These are phyloP conservation scores for Moniliella sp. DNA, from an alignment of 1,284 basidiomycete species.

Conservation along the genomic window DNA sequence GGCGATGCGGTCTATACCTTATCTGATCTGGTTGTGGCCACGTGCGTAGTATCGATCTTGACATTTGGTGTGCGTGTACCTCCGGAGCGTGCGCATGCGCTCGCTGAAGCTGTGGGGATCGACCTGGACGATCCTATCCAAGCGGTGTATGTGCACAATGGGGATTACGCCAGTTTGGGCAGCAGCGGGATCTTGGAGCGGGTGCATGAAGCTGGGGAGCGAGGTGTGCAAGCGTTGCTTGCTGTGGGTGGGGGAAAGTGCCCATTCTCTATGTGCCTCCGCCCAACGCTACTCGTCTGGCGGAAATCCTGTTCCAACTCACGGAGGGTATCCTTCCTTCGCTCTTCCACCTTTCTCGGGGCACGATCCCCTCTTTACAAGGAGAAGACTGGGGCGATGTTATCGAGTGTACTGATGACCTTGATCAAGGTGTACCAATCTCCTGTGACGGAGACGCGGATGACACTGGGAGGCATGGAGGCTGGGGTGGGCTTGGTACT, in stretches of 20 bases:
- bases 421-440: slow-evolving; percentile 43
- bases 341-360: too few relatives aligned
- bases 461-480: slow-evolving; percentile 34
- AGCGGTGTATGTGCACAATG: slow-evolving; percentile 8
- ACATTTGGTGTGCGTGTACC: slow-evolving; percentile 20
- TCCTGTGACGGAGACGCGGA: slow-evolving; percentile 8
- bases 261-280: slow-evolving; percentile 14
- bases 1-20: slow-evolving; percentile 9
- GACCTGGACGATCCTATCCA: slow-evolving; percentile 10
- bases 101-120: slow-evolving; percentile 15
- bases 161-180: slow-evolving; percentile 10
- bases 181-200: slow-evolving; percentile 19
- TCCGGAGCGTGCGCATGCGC: slow-evolving; percentile 5
- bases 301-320: slow-evolving; percentile 14
- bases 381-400: slow-evolving; percentile 27
- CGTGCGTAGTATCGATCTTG: slow-evolving; percentile 19
- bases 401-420: slow-evolving; percentile 42
- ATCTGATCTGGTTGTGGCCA: slow-evolving; percentile 20
- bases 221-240: slow-evolving; percentile 10
- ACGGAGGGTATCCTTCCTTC: slow-evolving; percentile 14
- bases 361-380: too few relatives aligned
- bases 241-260: slow-evolving; percentile 13
- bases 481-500: slow-evolving; percentile 39
- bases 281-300: slow-evolving; percentile 12
- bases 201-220: slow-evolving; percentile 16